phyloP scores from a whole-genome alignment of 306 rosid genomes.

The Vachellia collinsii region DNA sequence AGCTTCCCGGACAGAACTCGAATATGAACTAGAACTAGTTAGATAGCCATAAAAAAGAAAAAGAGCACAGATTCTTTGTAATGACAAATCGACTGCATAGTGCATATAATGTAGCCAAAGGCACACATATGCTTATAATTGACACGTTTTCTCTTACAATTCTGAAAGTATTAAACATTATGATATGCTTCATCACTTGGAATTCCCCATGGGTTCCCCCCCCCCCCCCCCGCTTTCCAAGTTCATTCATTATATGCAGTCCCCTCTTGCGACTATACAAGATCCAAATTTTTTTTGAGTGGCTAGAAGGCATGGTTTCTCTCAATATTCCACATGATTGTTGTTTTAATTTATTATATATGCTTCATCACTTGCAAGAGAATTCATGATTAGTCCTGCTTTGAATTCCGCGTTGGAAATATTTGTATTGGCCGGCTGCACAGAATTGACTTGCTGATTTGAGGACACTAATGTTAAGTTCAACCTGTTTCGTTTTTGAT shows the following conservation, averaged over 20 bases:
- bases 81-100: not conserved
- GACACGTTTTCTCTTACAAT: not conserved
- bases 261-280: not conserved
- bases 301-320: not conserved
- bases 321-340: not conserved
- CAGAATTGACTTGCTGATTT: not conserved
- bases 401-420: not conserved
- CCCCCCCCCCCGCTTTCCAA: not conserved
- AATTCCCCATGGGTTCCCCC: not conserved
- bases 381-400: not conserved
- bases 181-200: not conserved
- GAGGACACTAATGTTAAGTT: constrained; percentile 11
- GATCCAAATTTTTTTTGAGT: not conserved
- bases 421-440: not conserved
- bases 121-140: not conserved
- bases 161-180: not conserved
- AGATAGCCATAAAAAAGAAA: too few relatives aligned
- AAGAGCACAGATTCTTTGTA: not conserved
- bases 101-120: not conserved
- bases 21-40: too few relatives aligned
- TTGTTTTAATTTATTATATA: not conserved
- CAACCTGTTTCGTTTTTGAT: not conserved
- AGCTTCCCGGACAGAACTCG: too few relatives aligned
- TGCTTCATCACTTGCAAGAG: not conserved
- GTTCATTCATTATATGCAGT: not conserved